Conservation (phyloP, 108 stramenopile species). For the Nitzschia sp. region DNA sequence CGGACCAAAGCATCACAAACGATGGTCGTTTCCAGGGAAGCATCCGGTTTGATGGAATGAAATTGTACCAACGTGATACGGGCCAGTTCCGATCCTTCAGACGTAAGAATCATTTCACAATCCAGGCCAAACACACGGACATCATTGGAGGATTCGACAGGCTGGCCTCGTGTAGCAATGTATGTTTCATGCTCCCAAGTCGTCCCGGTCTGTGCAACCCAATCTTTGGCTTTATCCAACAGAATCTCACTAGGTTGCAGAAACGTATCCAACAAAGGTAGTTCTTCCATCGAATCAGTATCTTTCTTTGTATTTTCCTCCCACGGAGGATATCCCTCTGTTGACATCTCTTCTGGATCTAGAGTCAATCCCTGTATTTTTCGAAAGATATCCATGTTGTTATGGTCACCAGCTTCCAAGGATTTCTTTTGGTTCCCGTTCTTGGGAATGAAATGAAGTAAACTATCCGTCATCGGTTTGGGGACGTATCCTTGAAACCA, state of each 20-base stretch:
- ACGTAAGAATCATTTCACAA: conserved; percentile 92
- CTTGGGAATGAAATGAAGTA: conserved; percentile 30
- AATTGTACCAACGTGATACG: conserved; percentile 78
- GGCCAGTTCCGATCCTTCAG: conserved; percentile 70
- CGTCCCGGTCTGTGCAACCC: conserved; percentile 29
- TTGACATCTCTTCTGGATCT: neutral
- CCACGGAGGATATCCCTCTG: conserved; percentile 28
- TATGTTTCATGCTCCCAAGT: conserved; percentile 29
- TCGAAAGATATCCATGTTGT: neutral
- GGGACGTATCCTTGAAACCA: conserved; percentile 45
- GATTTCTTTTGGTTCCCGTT: conserved; percentile 13
- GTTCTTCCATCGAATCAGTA: neutral
- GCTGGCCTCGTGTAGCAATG: conserved; percentile 14
- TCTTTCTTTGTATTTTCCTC: neutral
- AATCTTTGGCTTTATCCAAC: conserved; percentile 34
- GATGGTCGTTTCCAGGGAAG: conserved; percentile 37
- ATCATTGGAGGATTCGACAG: neutral
- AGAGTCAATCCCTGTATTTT: conserved; percentile 19
- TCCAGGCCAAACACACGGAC: conserved; percentile 78
- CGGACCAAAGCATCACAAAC: conserved; percentile 80
- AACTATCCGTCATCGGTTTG: conserved; percentile 30
- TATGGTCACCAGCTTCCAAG: no score
- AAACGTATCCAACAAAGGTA: neutral
- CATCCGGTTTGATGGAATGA: conserved; percentile 23
- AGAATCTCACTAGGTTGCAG: conserved; percentile 15